These are phyloP conservation scores for Curvularia sp. DNA, from an alignment of 2,329 filamentous ascomycete species.

Conservation along the genomic window DNA sequence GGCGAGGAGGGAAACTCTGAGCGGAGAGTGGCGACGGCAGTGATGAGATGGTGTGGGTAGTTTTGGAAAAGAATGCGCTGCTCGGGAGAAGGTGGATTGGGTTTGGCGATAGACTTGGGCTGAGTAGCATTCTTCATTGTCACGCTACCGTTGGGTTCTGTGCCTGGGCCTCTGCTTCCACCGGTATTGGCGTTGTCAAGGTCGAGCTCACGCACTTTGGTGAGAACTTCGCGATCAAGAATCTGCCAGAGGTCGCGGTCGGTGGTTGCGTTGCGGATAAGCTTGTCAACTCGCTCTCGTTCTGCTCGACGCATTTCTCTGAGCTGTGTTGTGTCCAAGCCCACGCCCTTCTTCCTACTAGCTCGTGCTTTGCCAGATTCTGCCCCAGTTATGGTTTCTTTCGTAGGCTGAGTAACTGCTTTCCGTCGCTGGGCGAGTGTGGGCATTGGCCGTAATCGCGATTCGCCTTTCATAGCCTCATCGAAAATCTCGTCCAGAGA, in stretches of 20 bases:
- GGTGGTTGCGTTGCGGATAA: conserved; percentile 63
- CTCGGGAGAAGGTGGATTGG: conserved; percentile 27
- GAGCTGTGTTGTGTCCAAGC: conserved; percentile 19
- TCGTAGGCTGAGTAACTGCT: neutral
- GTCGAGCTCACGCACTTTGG: conserved; percentile 63
- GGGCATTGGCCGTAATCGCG: conserved; percentile 8
- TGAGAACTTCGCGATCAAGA: conserved; percentile 71
- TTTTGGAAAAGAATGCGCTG: conserved; percentile 68
- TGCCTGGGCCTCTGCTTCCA: conserved; percentile 10
- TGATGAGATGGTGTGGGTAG: conserved; percentile 67
- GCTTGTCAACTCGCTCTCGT: conserved; percentile 59
- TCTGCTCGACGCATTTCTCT: conserved; percentile 48
- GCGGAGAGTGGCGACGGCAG: conserved; percentile 65
- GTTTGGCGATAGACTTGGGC: conserved; percentile 5
- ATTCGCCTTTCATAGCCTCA: conserved; percentile 29
- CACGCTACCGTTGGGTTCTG: neutral
- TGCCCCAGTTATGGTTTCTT: conserved; percentile 4
- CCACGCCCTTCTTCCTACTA: conserved; percentile 12
- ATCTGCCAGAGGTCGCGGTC: conserved; percentile 72
- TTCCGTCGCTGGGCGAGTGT: conserved; percentile 12
- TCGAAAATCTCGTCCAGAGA: conserved; percentile 45
- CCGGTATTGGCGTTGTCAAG: conserved; percentile 46
- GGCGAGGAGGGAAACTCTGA: conserved; percentile 66
- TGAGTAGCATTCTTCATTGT: neutral
- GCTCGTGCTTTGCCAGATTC: conserved; percentile 15